phyloP scores from a whole-genome alignment of 2,329 filamentous ascomycete genomes.

The Emmonsiellopsis sp. region DNA sequence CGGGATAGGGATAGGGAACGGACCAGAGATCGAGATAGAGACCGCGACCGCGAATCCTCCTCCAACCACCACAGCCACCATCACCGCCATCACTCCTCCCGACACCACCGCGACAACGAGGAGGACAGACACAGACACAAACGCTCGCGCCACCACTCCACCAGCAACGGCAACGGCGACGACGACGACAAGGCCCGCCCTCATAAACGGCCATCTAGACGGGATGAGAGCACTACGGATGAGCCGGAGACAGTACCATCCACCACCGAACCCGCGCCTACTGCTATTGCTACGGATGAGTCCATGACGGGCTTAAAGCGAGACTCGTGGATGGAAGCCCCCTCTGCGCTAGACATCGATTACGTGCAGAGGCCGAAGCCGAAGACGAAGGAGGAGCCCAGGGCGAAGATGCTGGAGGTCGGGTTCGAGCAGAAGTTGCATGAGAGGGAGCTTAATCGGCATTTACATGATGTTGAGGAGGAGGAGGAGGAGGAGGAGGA shows the following conservation, averaged over 20 bases:
- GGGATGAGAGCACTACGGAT: conserved; percentile 15
- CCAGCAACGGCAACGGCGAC: conserved; percentile 42
- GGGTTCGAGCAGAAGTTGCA: conserved; percentile 66
- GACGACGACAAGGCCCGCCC: conserved; percentile 26
- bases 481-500: conserved; percentile 46
- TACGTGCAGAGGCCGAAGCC: conserved; percentile 57
- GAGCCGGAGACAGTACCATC: background rate
- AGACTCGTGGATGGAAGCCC: conserved; percentile 92
- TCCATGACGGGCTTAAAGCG: conserved; percentile 46
- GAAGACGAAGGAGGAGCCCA: conserved; percentile 40
- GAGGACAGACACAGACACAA: conserved; percentile 56
- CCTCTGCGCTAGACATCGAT: conserved; percentile 72
- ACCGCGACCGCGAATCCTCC: conserved; percentile 26
- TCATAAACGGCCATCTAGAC: conserved; percentile 40
- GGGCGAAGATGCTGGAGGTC: conserved; percentile 36
- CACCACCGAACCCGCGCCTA: background rate
- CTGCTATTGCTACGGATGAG: conserved; percentile 35
- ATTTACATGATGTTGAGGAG: conserved; percentile 54
- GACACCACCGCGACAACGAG: conserved; percentile 40
- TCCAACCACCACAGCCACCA: conserved; percentile 31
- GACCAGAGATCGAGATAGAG: conserved; percentile 28
- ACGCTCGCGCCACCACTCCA: conserved; percentile 47
- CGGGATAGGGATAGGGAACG: conserved; percentile 22
- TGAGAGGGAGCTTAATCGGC: conserved; percentile 69
- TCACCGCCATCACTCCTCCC: conserved; percentile 33